Evolutionary conservation across 805 yeast genomes (phyloP).

Genomic region (Starmerella floricola): DNA sequence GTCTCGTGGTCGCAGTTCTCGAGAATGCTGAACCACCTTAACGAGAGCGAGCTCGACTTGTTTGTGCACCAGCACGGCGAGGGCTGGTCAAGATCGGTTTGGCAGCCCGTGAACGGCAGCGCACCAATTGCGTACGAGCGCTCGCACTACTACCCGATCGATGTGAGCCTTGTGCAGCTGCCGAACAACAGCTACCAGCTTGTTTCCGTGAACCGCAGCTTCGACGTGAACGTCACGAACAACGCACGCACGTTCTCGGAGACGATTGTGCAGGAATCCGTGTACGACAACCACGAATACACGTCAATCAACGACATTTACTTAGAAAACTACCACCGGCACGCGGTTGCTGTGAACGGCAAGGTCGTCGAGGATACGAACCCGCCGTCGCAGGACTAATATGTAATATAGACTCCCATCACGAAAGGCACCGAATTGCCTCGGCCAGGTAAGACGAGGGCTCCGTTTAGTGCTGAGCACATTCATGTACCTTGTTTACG

Average conservation of each 20-base stretch:
- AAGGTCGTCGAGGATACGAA: slow-evolving; percentile 2
- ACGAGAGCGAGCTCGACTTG: neutral
- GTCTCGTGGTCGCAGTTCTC: slow-evolving; percentile 4
- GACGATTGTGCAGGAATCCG: slow-evolving; percentile 3
- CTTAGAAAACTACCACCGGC: slow-evolving; percentile 6
- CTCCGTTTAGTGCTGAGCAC: no score
- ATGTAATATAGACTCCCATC: no score
- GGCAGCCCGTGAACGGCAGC: slow-evolving; percentile 6
- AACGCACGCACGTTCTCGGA: slow-evolving; percentile 3
- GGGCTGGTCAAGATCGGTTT: slow-evolving; percentile 1
- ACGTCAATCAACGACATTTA: slow-evolving; percentile 6
- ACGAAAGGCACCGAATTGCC: no score
- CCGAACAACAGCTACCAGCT: neutral
- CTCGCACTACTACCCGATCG: slow-evolving; percentile 8
- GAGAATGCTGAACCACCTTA: slow-evolving; percentile 3
- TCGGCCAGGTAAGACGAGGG: no score
- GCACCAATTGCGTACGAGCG: neutral
- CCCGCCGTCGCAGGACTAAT: neutral
- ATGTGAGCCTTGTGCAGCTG: neutral
- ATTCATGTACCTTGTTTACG: no score
- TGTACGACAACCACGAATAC: neutral
- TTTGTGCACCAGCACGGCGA: slow-evolving; percentile 1
- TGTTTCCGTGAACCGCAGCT: slow-evolving; percentile 3
- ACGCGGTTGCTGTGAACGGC: slow-evolving; percentile 5
- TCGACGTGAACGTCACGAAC: slow-evolving; percentile 5